Base-by-base conservation (phyloP, 2,329 filamentous ascomycete species). In the Dactylonectria estremocensis region DNA sequence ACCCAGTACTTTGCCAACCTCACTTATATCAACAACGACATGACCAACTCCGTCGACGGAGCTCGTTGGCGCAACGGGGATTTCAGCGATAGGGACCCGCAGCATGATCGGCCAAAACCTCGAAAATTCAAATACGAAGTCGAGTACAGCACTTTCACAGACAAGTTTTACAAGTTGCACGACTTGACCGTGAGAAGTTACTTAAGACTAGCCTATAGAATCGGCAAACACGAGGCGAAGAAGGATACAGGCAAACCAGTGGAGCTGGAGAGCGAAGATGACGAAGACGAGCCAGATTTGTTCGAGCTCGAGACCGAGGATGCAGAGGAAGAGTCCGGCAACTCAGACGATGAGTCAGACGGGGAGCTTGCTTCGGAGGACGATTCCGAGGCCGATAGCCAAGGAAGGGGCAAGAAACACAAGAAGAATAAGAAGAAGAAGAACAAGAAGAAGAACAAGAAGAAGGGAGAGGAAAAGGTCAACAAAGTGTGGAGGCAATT, bases 1-100 rank as follows among this genome's bases (percentile, higher is more conserved):
- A 94, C 90, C 4, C 96, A 99, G 76, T 98, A 97, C 80, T 98
- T 90, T 80, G 95, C 95, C 68, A 99, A 99, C 79, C 83, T 99
- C n/a, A 98, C 95, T 0, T 83, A 89, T 66, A 91, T 97, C 81
- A 97, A 98, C 82, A 93, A 95, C 74, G 89, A 93, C 67, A 86
- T 90, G 54, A 76, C 80, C 2, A 74, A 79, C 10, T 80, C 79
- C 14, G 64, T 71, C 11, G 69, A 70, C 10, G 70, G 78, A n/a
- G 79, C 80, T 8, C 85, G 84, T 68, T 92, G 92, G 90, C 88
- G 89, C 40, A 83, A 90, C 65, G 91, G 91, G 61, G 91, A 90
- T 74, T 88, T 91, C 77, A 82, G 85, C 58, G 86, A 86, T 69
- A 90, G 91, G 78, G 84, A 88, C 3, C 76, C 79, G 5, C 83